Evolutionary conservation across 2,329 filamentous ascomycete genomes (phyloP), one percentile per base, ranked within the genome.

Genomic region (Cyphellophora europaea): DNA sequence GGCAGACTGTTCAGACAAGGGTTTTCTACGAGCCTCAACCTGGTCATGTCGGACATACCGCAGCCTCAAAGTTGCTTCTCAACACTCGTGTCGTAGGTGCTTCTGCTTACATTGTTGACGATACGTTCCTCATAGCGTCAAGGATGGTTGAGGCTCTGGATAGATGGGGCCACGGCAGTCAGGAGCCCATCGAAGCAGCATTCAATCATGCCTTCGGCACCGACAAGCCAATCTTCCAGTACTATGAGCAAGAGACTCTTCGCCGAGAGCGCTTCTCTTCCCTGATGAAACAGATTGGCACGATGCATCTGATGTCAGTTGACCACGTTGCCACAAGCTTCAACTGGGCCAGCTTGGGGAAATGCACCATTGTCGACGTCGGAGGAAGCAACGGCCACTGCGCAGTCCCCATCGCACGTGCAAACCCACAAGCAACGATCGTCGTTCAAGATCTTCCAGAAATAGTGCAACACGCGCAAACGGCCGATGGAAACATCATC

Each of bases 151-250:
- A 49, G 15, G 52, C 54, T 5, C 41, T 47, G 3, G 44, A 52
- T 32, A 27, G 35, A 14, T 56, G 42, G 36, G 43, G 41, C 6
- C 43, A 45, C 31, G 42, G 37, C 1, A 49, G 42, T 6, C 30
- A 33, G 1, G 37, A 42, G 6, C 45, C 45, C 11, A 48, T 47
- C 23, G 27, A 52, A 28, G 50, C 49, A 1, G 53, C 46, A 3
- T 49, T 49, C 11, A 54, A 51, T 31, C 30, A 60, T 12, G 55
- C 58, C 1, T 47, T 44, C 29, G 38, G 42, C 11, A 52, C 49
- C 2, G 47, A 49, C 15, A 30, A 50, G 18, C 43, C 52, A 1
- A 54, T 57, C 38, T 65, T 59, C 37, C 49, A 37, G 14, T 44
- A 41, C 33, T 44, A 42, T 30, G 42, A 44, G 28, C 30, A 27